Base-by-base conservation (phyloP, 345 rosid species). In the Abelmoschus esculentus region DNA sequence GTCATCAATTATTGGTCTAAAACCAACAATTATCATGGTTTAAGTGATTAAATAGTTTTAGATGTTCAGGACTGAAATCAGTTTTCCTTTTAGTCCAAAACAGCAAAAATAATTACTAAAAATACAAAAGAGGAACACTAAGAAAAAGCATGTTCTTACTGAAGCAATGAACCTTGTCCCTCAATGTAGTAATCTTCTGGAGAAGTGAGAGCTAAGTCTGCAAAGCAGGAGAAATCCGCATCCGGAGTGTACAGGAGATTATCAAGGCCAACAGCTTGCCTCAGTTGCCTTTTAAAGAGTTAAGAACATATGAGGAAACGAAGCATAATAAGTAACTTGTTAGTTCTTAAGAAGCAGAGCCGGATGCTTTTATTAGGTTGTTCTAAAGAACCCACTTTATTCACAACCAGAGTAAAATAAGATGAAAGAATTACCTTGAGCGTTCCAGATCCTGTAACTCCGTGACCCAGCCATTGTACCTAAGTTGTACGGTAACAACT, bases 221-320 rank as follows among this genome's bases (percentile, higher is more conserved):
- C 93, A 62, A 95, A 95, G 73, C 99, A 91, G 3, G 99, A 95
- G 81, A 95, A 95, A 84, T 95, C 97, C 28, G 97, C 99, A 88
- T 95, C 97, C 68, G 96, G 96, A 58, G 96, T 95, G 73, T 95
- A 91, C n/a, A 95, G 88, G 73, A 95, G 96, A 77, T 95, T 95
- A 82, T 95, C 97, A 70, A 95, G 70, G 58, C 99, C 99, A 4
- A 77, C 71, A 42, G 99, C 96, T 82, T 61, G 84, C 82, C 78
- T 84, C 85, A 85, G 73, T 82, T 87, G 93, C 96, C 99, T 95
- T 73, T 60, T 72, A 65, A 67, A 32, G 31, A 40, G 47, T n/a
- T 17, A 53, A 70, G 59, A 65, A 59, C 71, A 11, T 22, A 44
- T 6, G 0, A 3, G 67, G 17, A 40, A 63, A 63, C 3, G 52